A percentile compares a stretch with the other conserved stretches of the same genome.
phyloP scores from a whole-genome alignment of 257 asterid genomes.

The Hygrophila difformis region DNA sequence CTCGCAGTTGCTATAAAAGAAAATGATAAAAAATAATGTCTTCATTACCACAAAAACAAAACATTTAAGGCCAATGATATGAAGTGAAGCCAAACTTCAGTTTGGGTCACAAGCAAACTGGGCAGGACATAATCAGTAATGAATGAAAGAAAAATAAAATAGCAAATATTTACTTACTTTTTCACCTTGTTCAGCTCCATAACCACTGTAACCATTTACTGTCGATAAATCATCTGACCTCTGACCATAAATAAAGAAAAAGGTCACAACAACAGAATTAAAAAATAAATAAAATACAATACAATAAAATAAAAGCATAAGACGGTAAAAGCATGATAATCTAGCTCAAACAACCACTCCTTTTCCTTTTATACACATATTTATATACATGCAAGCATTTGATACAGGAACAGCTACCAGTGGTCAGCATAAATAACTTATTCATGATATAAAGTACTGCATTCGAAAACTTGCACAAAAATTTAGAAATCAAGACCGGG shows the following conservation, averaged over 20 bases:
- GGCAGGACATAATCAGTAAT: no score
- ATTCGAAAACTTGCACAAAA: no score
- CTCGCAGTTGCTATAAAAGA: constrained; percentile 57
- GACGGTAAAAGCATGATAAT: no score
- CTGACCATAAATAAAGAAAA: not conserved
- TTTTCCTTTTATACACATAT: no score
- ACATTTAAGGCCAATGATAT: not conserved
- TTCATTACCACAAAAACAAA: not conserved
- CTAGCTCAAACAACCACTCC: no score
- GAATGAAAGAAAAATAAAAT: not conserved
- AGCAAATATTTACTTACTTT: constrained; percentile 32
- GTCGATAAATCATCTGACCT: constrained; percentile 59
- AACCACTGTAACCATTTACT: constrained; percentile 77
- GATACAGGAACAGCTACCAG: no score
- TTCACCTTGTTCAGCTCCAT: constrained; percentile 99
- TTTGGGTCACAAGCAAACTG: not conserved
- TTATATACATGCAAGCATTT: no score
- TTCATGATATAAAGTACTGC: no score
- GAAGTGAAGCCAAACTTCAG: not conserved
- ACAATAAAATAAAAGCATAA: no score
- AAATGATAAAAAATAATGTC: not conserved
- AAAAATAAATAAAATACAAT: not conserved
- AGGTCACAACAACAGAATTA: not conserved
- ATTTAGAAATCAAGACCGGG: no score
- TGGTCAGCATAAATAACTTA: no score